Percentiles rank a stretch among this genome's conserved stretches.
These are phyloP conservation scores for Sapria himalayana DNA, from an alignment of 345 rosid genomes.

Conservation along the genomic window DNA sequence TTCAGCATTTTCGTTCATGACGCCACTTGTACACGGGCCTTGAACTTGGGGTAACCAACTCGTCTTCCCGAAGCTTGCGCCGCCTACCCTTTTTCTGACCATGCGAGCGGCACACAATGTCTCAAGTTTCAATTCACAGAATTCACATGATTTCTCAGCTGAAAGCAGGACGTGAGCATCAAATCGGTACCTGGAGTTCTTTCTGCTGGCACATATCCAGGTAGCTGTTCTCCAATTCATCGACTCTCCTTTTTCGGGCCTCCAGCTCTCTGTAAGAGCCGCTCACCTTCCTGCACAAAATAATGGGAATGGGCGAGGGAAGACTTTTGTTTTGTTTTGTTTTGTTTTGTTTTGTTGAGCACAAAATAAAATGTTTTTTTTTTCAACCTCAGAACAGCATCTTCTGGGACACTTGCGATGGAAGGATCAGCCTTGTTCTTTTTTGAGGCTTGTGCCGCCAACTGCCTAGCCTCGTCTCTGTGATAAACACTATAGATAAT, in stretches of 20 bases:
- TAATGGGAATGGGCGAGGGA: too few relatives aligned
- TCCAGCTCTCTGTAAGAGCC: constrained; percentile 58
- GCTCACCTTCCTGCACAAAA: constrained; percentile 30
- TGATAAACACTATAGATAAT: constrained; percentile 1
- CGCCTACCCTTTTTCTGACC: constrained; percentile 60
- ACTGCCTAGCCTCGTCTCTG: constrained; percentile 63
- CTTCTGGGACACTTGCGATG: too few relatives aligned
- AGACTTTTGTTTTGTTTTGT: too few relatives aligned
- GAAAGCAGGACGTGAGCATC: not conserved
- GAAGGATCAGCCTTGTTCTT: too few relatives aligned
- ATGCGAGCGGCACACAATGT: too few relatives aligned
- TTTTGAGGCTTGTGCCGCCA: constrained; percentile 16
- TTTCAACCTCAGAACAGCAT: too few relatives aligned
- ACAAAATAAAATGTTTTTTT: not conserved
- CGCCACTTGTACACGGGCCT: constrained; percentile 63
- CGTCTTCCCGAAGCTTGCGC: constrained; percentile 60
- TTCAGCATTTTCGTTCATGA: constrained; percentile 55
- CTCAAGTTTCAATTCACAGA: too few relatives aligned
- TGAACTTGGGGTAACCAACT: constrained; percentile 35
- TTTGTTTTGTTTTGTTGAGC: too few relatives aligned
- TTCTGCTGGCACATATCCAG: constrained; percentile 56
- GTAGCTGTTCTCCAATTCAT: constrained; percentile 47
- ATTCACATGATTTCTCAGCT: too few relatives aligned
- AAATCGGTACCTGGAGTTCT: constrained; percentile 47
- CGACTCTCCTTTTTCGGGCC: constrained; percentile 42